Evolutionary conservation across 2,329 filamentous ascomycete species (phyloP), one percentile per base, ranked within the genome.

Genomic region (Diaporthe sp.): DNA sequence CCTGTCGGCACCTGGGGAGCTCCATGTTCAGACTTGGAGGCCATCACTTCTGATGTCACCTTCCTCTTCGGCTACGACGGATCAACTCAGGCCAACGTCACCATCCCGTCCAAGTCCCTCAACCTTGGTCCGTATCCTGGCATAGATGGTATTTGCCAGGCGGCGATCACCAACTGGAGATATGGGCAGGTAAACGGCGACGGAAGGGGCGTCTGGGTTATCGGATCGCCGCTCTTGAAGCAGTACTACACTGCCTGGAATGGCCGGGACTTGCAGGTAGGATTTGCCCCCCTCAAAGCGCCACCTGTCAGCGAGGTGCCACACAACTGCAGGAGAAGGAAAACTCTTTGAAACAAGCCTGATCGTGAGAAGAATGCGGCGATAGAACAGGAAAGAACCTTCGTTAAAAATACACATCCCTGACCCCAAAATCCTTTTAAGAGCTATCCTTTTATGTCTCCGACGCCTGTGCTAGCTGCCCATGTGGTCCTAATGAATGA

Each of bases 161-260:
- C 78, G 1, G 79, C 81, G 4, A 80, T 84, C 28, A 79, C 77
- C 53, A 76, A 76, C 76, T 77, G 77, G 5, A 19, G 19, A 2
- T 60, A 67, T 2, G 49, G 77, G 28, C 68, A 68, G 15, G 31
- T 78, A 1, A 77, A 76, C 44, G 58, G 72, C 1, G 76, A 78
- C 1, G 65, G 76, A 2, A 77, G 76, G 1, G 71, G 76, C 1
- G 60, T 80, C 4, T 84, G 82, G 81, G 74, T 82, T 7, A 57
- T 83, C 8, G 82, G 82, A 3, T 81, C 81, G 2, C 82, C 82
- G 6, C 76, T 84, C 4, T 74, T 84, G 65, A 83, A 84, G 79
- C 72, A 78, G 3, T 83, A 83, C 71, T 83, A 83, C 68, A 84
- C 82, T 12, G 79, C 80, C 4, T 83, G 82, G 81, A 79, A 83